Conservation (phyloP, 768 basidiomycete species). For the Dentipellis fragilis region DNA sequence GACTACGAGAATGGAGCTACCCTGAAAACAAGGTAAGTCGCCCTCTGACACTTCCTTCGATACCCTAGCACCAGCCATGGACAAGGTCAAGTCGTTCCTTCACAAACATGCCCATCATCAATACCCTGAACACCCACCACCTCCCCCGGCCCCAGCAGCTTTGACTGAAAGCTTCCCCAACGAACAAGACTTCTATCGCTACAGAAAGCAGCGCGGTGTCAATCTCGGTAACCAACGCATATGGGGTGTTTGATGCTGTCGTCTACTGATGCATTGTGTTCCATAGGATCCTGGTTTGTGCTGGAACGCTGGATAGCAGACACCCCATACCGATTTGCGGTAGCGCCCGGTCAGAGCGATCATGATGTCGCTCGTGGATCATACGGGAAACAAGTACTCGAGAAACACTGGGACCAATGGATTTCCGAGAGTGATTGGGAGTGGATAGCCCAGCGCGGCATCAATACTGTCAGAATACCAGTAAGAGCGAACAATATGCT, state of each 20-base stretch:
- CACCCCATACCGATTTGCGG: constrained; percentile 44
- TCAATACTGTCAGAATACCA: constrained; percentile 54
- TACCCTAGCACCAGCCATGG: background rate
- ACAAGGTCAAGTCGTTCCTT: constrained; percentile 4
- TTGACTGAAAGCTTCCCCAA: constrained; percentile 8
- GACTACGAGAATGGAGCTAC: too few species aligned
- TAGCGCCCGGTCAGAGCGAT: constrained; percentile 51
- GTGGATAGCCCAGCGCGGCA: constrained; percentile 42
- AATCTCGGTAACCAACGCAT: constrained; percentile 78
- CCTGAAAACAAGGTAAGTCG: too few species aligned
- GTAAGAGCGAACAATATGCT: constrained; percentile 25
- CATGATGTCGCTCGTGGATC: constrained; percentile 55
- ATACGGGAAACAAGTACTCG: constrained; percentile 31
- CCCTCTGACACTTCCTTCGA: background rate
- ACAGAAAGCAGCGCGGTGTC: constrained; percentile 70
- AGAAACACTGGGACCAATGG: constrained; percentile 44
- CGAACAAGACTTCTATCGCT: constrained; percentile 33
- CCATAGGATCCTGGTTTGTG: constrained; percentile 66
- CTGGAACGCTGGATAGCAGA: constrained; percentile 70
- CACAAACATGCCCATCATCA: background rate
- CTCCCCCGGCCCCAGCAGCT: background rate
- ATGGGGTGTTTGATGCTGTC: too few species aligned
- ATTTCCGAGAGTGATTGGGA: constrained; percentile 42
- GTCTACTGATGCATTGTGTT: background rate
- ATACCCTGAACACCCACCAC: background rate